Evolutionary conservation across 169 alveolate genomes (phyloP).

Genomic region (Eimeria falciformis): DNA sequence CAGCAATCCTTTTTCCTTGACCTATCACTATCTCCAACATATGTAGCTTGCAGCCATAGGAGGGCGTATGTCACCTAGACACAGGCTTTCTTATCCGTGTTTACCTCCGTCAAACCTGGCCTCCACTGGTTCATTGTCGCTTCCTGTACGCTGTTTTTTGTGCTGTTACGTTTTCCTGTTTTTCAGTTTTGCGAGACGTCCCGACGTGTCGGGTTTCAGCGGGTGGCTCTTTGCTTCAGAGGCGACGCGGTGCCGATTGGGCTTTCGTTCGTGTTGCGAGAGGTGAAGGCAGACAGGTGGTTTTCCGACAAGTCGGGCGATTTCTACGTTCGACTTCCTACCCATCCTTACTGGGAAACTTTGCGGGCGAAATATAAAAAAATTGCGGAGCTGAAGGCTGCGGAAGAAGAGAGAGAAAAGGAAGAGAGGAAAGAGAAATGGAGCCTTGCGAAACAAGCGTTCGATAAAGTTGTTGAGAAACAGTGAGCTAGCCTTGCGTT

Average conservation of each 20-base stretch:
- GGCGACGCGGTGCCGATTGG: conserved; percentile 67
- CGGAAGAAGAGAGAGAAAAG: conserved; percentile 10
- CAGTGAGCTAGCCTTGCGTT: conserved; percentile 39
- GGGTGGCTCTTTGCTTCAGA: conserved; percentile 60
- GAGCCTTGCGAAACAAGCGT: conserved; percentile 50
- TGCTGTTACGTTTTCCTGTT: neutral
- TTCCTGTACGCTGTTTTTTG: neutral
- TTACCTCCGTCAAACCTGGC: neutral
- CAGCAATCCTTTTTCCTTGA: too few relatives aligned
- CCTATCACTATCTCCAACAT: too few relatives aligned
- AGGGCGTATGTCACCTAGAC: too few relatives aligned
- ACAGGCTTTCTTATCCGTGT: neutral
- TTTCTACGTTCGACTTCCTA: conserved; percentile 65
- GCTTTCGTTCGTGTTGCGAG: conserved; percentile 63
- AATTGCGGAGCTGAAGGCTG: conserved; percentile 11
- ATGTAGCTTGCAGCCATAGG: too few relatives aligned
- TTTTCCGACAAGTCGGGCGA: conserved; percentile 37
- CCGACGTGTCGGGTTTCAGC: conserved; percentile 67
- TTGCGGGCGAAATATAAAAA: conserved; percentile 46
- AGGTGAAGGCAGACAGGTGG: conserved; percentile 76
- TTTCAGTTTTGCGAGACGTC: conserved; percentile 67
- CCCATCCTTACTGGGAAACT: conserved; percentile 63
- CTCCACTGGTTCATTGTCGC: neutral
- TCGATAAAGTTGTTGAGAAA: conserved; percentile 32
- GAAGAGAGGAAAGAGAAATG: conserved; percentile 37